phyloP scores from a whole-genome alignment of 805 yeast species.

The Ogataea zsoltii region DNA sequence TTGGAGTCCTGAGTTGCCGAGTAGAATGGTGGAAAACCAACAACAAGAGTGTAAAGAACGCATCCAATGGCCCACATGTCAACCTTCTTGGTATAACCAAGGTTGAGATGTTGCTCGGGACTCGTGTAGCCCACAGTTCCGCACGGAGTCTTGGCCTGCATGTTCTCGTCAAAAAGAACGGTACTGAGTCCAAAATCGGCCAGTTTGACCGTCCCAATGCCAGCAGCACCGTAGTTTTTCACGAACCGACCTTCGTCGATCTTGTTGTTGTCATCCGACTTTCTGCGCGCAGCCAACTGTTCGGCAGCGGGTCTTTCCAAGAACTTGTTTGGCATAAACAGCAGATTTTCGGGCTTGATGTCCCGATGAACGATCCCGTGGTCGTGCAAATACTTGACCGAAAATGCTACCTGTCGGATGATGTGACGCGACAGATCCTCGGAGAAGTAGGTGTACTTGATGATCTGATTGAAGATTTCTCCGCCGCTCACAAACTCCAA shows the following conservation, averaged over 20 bases:
- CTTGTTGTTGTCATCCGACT: slow-evolving; percentile 60
- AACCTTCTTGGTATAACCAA: slow-evolving; percentile 63
- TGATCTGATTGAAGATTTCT: slow-evolving; percentile 77
- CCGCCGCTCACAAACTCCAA: slow-evolving; percentile 76
- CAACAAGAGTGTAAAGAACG: slow-evolving; percentile 63
- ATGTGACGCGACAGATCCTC: slow-evolving; percentile 74
- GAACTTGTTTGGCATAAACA: slow-evolving; percentile 57
- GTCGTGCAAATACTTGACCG: slow-evolving; percentile 70
- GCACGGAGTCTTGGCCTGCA: slow-evolving; percentile 66
- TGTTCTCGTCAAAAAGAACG: slow-evolving; percentile 43
- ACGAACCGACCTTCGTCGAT: slow-evolving; percentile 61
- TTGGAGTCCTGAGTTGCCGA: slow-evolving; percentile 61
- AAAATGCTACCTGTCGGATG: slow-evolving; percentile 67
- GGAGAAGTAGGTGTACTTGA: slow-evolving; percentile 71
- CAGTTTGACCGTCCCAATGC: slow-evolving; percentile 61
- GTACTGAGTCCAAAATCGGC: slow-evolving; percentile 76
- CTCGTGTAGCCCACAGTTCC: slow-evolving; percentile 79
- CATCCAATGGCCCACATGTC: slow-evolving; percentile 79
- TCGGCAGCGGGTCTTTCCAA: slow-evolving; percentile 42
- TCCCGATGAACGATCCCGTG: slow-evolving; percentile 78
- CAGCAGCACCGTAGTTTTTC: slow-evolving; percentile 58
- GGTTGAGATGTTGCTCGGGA: slow-evolving; percentile 65
- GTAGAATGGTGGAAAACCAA: slow-evolving; percentile 77
- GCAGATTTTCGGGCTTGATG: slow-evolving; percentile 77
- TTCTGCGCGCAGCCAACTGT: slow-evolving; percentile 45